Evolutionary conservation across 768 basidiomycete species (phyloP), one percentile per base, ranked within the genome.

Genomic region (Rhizopogon vesiculosus): DNA sequence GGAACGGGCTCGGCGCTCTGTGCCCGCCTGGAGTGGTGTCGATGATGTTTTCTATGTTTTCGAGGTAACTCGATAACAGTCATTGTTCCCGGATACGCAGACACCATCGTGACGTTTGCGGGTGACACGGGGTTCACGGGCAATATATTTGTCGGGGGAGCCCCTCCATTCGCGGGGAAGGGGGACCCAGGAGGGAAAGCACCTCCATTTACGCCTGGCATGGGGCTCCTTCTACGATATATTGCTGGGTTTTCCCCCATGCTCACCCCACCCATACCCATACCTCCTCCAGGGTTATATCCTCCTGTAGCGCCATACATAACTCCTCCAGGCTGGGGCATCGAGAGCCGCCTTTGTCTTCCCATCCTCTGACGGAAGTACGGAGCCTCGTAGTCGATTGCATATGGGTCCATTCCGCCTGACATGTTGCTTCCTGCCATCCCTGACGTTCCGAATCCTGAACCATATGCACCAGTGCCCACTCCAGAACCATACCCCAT

Each of bases 321-420:
- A 25, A 25, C 38, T 3, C 18, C 35, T 31, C 33, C 19, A 0
- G 46, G 19, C 18, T 18, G 19, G 19, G 56, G 45, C 38, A 22
- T 42, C 22, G 56, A 54, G n/a, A 40, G n/a, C 3, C 39, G 33
- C 19, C 56, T 54, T 18, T 40, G 45, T 31, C 19, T 45, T 16
- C 52, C 44, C 22, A 2, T 29, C 15, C 28, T 42, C 50, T 44
- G 43, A 22, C 18, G 45, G 16, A 59, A 56, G 19, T 46, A 56
- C n/a, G 58, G 58, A 13, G 55, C 55, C 6, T 52, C 43, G 15
- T 43, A 15, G 49, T 59, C 58, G 15, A 56, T 53, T n/a, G 55
- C 45, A 38, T 59, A 49, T 16, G 59, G 56, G 43, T 57, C 46
- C 3, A 46, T 35, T 8, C 12, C 31, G 31, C 45, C 35, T 8